These are phyloP conservation scores for Neonectria punicea DNA, from an alignment of 2,329 filamentous ascomycete genomes.

Conservation along the genomic window DNA sequence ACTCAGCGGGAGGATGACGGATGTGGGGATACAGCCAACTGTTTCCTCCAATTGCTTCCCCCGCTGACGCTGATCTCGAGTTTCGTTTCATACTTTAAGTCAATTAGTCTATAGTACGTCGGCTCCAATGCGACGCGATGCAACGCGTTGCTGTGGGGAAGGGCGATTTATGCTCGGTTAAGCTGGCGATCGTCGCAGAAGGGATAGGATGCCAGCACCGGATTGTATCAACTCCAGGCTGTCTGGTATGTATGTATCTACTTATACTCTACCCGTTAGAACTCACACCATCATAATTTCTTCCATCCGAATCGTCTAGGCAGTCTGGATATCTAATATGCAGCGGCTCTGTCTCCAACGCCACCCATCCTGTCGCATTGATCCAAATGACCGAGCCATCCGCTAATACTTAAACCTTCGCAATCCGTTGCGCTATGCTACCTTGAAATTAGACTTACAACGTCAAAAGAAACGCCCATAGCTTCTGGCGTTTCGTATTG, in stretches of 20 bases:
- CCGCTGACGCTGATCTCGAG: background rate
- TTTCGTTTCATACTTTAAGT: no score
- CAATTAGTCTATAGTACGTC: no score
- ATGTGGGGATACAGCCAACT: background rate
- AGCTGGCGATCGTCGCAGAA: conserved; percentile 3
- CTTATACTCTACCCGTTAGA: background rate
- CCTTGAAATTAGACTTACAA: background rate
- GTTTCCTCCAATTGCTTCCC: background rate
- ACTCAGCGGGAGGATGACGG: background rate
- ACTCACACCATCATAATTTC: background rate
- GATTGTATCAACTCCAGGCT: background rate
- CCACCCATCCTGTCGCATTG: background rate
- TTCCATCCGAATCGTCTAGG: background rate
- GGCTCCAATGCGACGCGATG: background rate
- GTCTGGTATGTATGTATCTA: background rate
- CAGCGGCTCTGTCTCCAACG: background rate
- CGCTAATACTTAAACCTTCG: no score
- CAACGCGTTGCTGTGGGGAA: background rate
- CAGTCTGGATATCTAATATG: background rate
- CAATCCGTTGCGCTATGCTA: background rate
- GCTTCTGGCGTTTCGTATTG: background rate
- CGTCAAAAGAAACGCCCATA: background rate
- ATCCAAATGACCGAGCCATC: background rate
- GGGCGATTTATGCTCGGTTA: background rate
- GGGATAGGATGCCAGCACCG: background rate